Conservation (phyloP, 1,284 basidiomycete species). For the Rhodotorula sp. region DNA sequence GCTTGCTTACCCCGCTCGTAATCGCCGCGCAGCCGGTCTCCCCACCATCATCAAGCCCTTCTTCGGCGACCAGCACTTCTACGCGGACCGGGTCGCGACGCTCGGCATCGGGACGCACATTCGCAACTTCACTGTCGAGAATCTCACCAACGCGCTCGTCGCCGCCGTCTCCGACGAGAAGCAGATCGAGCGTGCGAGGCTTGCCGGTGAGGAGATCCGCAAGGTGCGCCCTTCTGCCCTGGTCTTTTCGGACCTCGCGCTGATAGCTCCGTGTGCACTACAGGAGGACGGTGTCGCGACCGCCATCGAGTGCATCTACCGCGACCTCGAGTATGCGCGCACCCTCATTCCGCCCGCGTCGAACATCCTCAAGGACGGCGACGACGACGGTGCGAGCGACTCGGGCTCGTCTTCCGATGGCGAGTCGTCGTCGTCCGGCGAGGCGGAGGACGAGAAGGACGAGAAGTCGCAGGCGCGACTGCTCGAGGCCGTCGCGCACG, state of each 20-base stretch:
- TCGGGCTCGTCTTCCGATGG: background rate
- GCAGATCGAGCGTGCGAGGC: constrained; percentile 79
- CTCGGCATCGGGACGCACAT: constrained; percentile 74
- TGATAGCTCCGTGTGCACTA: too few relatives aligned
- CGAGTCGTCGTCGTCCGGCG: background rate
- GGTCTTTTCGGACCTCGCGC: background rate
- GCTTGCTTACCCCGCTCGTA: too few relatives aligned
- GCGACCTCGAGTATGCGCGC: constrained; percentile 62
- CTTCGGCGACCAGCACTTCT: constrained; percentile 95
- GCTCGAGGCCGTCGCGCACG: background rate
- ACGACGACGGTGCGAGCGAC: background rate
- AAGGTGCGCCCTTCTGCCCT: constrained; percentile 48
- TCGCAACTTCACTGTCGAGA: constrained; percentile 77
- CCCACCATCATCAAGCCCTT: constrained; percentile 96
- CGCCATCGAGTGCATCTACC: constrained; percentile 87
- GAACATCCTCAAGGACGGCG: constrained; percentile 7
- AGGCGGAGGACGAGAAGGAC: background rate
- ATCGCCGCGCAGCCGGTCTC: constrained; percentile 67
- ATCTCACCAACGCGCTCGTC: constrained; percentile 72
- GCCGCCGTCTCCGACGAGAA: constrained; percentile 81
- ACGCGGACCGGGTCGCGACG: constrained; percentile 91
- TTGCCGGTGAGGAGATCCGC: constrained; percentile 80
- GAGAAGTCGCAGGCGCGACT: background rate
- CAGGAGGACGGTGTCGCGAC: constrained; percentile 86
- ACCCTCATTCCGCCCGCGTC: constrained; percentile 24